Evolutionary conservation across 2,329 filamentous ascomycete species (phyloP).

Genomic region (Ophiostoma triangulosporum): DNA sequence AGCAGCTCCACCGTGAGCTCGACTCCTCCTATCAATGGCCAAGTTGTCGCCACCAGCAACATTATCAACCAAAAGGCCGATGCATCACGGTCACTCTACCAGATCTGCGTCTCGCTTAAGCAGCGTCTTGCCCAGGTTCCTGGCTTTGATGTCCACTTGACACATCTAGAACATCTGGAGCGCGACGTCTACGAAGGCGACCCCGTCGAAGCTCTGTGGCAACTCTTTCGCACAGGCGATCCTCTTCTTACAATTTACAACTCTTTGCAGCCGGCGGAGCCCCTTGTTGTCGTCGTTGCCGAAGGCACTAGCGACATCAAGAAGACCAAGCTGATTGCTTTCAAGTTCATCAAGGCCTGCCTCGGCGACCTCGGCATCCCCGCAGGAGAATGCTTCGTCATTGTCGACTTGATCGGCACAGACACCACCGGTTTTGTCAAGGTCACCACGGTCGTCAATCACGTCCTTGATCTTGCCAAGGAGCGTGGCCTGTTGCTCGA

Average conservation of each 20-base stretch:
- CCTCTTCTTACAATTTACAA: conserved; percentile 87
- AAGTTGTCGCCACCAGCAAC: conserved; percentile 68
- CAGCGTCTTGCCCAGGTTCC: conserved; percentile 72
- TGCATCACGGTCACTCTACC: conserved; percentile 81
- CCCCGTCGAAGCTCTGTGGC: conserved; percentile 85
- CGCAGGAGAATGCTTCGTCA: conserved; percentile 74
- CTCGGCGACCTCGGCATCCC: conserved; percentile 69
- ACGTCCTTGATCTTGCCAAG: conserved; percentile 77
- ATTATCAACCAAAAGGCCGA: conserved; percentile 97
- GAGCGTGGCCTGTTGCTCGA: conserved; percentile 59
- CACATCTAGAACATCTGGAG: conserved; percentile 56
- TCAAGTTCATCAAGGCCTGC: conserved; percentile 86
- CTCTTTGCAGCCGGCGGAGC: conserved; percentile 56
- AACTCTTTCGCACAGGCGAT: conserved; percentile 67
- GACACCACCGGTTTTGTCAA: conserved; percentile 97
- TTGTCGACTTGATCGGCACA: conserved; percentile 80
- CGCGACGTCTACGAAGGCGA: conserved; percentile 51
- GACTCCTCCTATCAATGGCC: conserved; percentile 35
- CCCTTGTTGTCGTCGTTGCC: conserved; percentile 52
- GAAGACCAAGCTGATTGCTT: conserved; percentile 73
- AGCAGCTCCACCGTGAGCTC: conserved; percentile 22
- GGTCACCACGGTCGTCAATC: conserved; percentile 73
- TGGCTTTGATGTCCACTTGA: conserved; percentile 62
- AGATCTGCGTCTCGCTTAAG: conserved; percentile 80
- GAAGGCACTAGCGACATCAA: conserved; percentile 48